Base-by-base conservation (phyloP, 2,329 filamentous ascomycete genomes). In the Fusarium lateritium region DNA sequence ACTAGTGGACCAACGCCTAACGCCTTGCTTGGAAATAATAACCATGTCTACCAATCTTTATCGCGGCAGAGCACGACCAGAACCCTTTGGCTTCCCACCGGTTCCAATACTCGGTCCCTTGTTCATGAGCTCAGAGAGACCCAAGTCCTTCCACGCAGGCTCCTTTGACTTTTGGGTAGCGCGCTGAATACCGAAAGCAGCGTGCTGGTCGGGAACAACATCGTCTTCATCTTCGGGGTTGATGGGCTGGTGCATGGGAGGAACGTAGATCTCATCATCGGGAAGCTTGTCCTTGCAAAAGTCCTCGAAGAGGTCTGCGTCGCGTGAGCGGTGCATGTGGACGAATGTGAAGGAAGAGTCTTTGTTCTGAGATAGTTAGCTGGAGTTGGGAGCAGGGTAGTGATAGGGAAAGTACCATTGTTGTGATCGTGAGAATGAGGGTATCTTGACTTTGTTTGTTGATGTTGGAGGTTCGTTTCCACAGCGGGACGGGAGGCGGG, bases 141-240 rank as follows among this genome's bases (percentile, higher is more conserved):
- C 91, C 8, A 95, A 81, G 76, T 96, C 93, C 76, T 91, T 91
- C 93, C 93, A 97, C 9, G 89, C 89, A 2, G 91, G 85, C 80
- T 94, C 92, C 73, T 86, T 87, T 72, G 84, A 85, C 68, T 87
- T 86, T 80, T 94, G 91, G 17, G 92, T 94, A 11, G 93, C 93
- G 71, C 92, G 88, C 78, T 93, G 89, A 73, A 97, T 96, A 39
- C 93, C 93, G 77, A 96, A 96, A 1, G 93, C 93, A 14, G 93
- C 93, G 76, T 96, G 93, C 81, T 96, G 93, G 79, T 96, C 92
- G 1, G 93, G 93, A 6, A 96, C 93, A 6, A 96, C 91, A 75
- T 96, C 93, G 76, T 96, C 93, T 80, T 96, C 92, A 77, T 96
- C 93, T 79, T 96, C 93, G 0, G 93, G 93, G 77, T 96, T 95